Evolutionary conservation across 345 rosid species (phyloP), one percentile per base, ranked within the genome.

Genomic region (Salix caprea): DNA sequence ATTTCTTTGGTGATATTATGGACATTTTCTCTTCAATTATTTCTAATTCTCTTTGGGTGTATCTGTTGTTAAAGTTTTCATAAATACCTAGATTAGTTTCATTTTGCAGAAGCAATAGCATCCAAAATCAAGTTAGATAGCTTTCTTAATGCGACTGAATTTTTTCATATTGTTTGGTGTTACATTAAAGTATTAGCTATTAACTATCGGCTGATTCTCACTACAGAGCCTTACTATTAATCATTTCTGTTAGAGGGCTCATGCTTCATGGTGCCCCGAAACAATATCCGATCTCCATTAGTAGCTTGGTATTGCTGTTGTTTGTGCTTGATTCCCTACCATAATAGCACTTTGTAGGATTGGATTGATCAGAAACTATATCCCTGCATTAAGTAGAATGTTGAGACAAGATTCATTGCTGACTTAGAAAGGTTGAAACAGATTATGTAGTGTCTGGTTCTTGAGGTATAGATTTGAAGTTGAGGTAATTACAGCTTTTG

Each of bases 1-100:
- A 79, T 70, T 78, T 76, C 39, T 74, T 34, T 28, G 18, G 24
- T 67, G 44, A 46, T 28, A 18, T 73, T 37, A 21, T 52, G 67
- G 24, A 21, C n/a, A 19, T 78, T 71, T 66, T 74, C 40, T 46
- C 21, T 4, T 60, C 50, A 62, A 23, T 46, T 32, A 39, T 67
- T 67, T 21, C 5, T 67, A 62, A 28, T 16, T 15, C 64, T n/a
- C 61, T 3, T 56, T 60, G 26, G 68, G 18, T 60, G 73, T 60
- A 61, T 24, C 5, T 40, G 24, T 0, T 73, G 56, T 42, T 62
- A 15, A 61, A 7, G 28, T 61, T n/a, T 14, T 28, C 54, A 46
- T 70, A 28, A 12, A 5, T 70, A 44, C 32, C 28, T 37, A 37
- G 40, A 21, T 4, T 26, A 23, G 44, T 37, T 4, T 67, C 8